phyloP scores from a whole-genome alignment of 306 rosid species.

The Mimosa bimucronata region DNA sequence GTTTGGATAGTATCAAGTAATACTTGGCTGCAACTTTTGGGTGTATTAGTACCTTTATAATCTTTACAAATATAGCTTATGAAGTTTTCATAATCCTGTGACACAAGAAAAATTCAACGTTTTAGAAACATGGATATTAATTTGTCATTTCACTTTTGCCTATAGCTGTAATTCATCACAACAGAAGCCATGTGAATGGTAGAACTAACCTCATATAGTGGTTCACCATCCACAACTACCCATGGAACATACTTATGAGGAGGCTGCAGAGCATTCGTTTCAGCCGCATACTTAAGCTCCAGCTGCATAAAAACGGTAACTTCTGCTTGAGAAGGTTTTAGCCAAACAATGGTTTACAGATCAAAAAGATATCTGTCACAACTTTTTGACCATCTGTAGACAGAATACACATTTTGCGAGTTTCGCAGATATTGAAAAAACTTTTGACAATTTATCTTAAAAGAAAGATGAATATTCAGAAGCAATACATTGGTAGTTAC shows the following conservation, averaged over 20 bases:
- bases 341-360: slow-evolving; percentile 20
- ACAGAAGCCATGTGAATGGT: slow-evolving; percentile 12
- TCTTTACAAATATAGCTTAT: slow-evolving; percentile 74
- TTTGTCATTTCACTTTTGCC: neutral
- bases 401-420: slow-evolving; percentile 16
- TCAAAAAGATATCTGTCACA: slow-evolving; percentile 24
- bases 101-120: slow-evolving; percentile 25
- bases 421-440: neutral
- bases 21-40: slow-evolving; percentile 52
- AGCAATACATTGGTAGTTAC: slow-evolving; percentile 22
- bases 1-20: slow-evolving; percentile 37
- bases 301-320: slow-evolving; percentile 63
- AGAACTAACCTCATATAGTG: slow-evolving; percentile 81
- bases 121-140: neutral
- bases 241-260: slow-evolving; percentile 88
- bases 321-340: slow-evolving; percentile 3
- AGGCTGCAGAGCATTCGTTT: slow-evolving; percentile 73
- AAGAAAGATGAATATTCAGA: slow-evolving; percentile 17
- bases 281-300: slow-evolving; percentile 69
- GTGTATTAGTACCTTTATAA: slow-evolving; percentile 55
- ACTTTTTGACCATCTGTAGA: slow-evolving; percentile 4
- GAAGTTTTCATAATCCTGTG: slow-evolving; percentile 79
- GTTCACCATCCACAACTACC: slow-evolving; percentile 88
- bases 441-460: slow-evolving; percentile 20
- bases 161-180: neutral